Evolutionary conservation across 139 green algal species (phyloP).

Genomic region (Picochlorum sp.): DNA sequence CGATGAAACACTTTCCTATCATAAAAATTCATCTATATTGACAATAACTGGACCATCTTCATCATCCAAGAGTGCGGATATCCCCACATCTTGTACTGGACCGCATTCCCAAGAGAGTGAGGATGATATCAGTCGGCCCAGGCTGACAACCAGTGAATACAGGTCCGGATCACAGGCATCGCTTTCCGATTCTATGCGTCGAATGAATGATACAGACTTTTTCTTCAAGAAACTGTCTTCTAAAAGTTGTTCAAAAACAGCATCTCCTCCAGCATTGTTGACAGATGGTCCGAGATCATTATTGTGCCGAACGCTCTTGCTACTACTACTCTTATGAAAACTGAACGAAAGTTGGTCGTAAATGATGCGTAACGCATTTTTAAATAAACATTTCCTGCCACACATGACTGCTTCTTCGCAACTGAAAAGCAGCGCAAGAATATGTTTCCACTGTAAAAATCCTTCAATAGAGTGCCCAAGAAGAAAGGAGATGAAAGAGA

Average conservation of each 20-base stretch:
- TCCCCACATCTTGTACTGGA: no score
- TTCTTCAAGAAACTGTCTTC: slow-evolving; percentile 41
- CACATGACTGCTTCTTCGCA: slow-evolving; percentile 41
- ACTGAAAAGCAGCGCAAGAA: slow-evolving; percentile 57
- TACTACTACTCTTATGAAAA: neutral
- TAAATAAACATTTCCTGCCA: slow-evolving; percentile 27
- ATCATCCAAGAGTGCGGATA: slow-evolving; percentile 14
- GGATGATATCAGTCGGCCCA: no score
- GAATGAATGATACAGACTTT: neutral
- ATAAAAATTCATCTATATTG: neutral
- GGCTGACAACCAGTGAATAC: no score
- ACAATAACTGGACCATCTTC: no score
- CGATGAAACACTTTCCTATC: neutral
- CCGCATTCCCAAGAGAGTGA: no score
- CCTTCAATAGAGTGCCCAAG: slow-evolving; percentile 63
- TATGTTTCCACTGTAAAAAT: slow-evolving; percentile 66
- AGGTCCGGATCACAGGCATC: slow-evolving; percentile 6
- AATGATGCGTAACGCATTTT: slow-evolving; percentile 1
- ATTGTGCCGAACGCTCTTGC: neutral
- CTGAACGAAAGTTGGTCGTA: neutral
- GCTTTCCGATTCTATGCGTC: slow-evolving; percentile 16
- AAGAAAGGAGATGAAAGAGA: slow-evolving; percentile 75
- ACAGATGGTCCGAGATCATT: neutral
- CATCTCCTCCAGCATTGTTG: neutral
- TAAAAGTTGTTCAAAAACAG: slow-evolving; percentile 24